A percentile compares a stretch with the other conserved stretches of the same genome.
Evolutionary conservation across 495 filamentous ascomycete species (phyloP).

Genomic region (Tuber microsphaerosporum): DNA sequence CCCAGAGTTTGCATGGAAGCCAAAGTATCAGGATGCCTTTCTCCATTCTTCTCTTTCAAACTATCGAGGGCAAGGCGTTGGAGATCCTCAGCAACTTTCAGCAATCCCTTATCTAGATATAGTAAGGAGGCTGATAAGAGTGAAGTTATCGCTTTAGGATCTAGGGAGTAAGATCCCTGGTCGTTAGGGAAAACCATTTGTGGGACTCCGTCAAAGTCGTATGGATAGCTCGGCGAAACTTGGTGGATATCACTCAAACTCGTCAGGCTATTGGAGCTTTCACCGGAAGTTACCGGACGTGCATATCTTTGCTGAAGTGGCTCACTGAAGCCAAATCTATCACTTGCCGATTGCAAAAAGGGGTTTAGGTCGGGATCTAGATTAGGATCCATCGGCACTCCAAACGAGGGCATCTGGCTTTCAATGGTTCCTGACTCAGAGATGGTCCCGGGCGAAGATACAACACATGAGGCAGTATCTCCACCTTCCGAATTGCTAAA

Average conservation of each 20-base stretch:
- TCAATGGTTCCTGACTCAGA: background rate
- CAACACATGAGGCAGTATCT: background rate
- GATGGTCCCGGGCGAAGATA: constrained; percentile 1
- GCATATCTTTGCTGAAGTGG: background rate
- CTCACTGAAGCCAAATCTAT: background rate
- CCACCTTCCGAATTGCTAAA: background rate
- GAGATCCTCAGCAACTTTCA: constrained; percentile 6
- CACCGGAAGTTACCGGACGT: background rate
- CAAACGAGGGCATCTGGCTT: background rate
- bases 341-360: background rate
- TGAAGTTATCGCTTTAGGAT: constrained; percentile 2
- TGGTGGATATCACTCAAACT: background rate
- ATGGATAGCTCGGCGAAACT: background rate
- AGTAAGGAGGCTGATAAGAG: background rate
- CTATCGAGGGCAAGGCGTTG: background rate
- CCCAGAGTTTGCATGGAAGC: constrained; percentile 43
- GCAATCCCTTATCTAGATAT: background rate
- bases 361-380: background rate
- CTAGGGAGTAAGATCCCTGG: background rate
- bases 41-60: constrained; percentile 16
- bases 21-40: constrained; percentile 42
- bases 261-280: background rate
- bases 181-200: constrained; percentile 1
- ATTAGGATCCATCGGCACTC: background rate
- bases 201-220: background rate